Conservation (phyloP, 345 rosid species). For the Cardamine chenopodiifolia region DNA sequence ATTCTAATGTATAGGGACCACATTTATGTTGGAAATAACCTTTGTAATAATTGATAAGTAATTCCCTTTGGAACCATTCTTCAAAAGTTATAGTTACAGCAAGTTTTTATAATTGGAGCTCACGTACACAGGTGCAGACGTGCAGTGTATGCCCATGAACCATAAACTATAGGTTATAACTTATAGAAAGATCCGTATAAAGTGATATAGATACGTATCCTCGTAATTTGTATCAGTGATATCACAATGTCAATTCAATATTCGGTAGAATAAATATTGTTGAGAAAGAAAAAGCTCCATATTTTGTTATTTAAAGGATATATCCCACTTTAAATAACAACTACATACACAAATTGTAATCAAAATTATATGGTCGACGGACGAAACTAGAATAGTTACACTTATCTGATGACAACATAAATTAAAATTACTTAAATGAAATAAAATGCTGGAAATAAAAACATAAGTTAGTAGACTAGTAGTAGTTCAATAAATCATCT, state of each 20-base stretch:
- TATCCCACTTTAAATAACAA: too few relatives aligned
- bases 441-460: too few relatives aligned
- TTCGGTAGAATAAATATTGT: background rate
- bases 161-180: background rate
- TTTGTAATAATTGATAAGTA: background rate
- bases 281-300: too few relatives aligned
- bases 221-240: too few relatives aligned
- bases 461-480: too few relatives aligned
- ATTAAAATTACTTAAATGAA: too few relatives aligned
- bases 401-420: too few relatives aligned
- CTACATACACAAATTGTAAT: too few relatives aligned
- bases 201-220: background rate
- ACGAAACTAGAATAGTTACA: too few relatives aligned
- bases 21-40: background rate
- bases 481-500: too few relatives aligned
- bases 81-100: conserved; percentile 4
- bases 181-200: background rate
- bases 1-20: background rate
- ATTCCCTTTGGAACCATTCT: background rate
- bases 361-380: too few relatives aligned
- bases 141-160: background rate
- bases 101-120: background rate
- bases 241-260: background rate
- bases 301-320: too few relatives aligned
- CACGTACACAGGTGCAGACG: background rate